A percentile compares a stretch with the other conserved stretches of the same genome.
These are phyloP conservation scores for Phlebiopsis flavidoalba DNA, from an alignment of 768 basidiomycete species.

Conservation along the genomic window DNA sequence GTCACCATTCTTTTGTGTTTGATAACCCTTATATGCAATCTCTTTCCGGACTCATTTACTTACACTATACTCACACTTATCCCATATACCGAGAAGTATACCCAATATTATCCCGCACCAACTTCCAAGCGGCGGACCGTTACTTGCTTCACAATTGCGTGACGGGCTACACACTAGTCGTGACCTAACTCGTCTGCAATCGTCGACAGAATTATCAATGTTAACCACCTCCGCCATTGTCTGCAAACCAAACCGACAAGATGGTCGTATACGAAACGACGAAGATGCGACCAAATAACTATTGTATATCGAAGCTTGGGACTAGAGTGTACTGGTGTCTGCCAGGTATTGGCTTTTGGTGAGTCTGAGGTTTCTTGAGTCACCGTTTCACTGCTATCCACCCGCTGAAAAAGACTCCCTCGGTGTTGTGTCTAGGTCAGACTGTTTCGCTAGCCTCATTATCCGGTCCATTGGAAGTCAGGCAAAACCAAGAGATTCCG, in stretches of 20 bases:
- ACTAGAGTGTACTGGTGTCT: slow-evolving; percentile 75
- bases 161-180: background rate
- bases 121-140: too few species aligned
- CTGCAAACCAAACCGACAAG: slow-evolving; percentile 11
- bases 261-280: slow-evolving; percentile 31
- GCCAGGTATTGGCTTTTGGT: slow-evolving; percentile 69
- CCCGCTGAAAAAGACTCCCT: slow-evolving; percentile 20
- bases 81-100: background rate
- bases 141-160: background rate
- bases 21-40: background rate
- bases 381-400: slow-evolving; percentile 10
- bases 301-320: slow-evolving; percentile 56
- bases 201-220: background rate
- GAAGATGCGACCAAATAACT: slow-evolving; percentile 32
- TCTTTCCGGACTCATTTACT: background rate
- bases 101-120: background rate
- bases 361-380: slow-evolving; percentile 11
- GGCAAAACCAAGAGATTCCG: slow-evolving; percentile 62
- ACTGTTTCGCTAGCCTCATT: slow-evolving; percentile 58
- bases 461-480: slow-evolving; percentile 78
- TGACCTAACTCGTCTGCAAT: background rate
- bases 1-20: background rate
- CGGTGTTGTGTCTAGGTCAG: slow-evolving; percentile 32
- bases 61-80: background rate
- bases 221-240: background rate